These are phyloP conservation scores for Gossypium gossypioides DNA, from an alignment of 441 rosid genomes.

Conservation along the genomic window DNA sequence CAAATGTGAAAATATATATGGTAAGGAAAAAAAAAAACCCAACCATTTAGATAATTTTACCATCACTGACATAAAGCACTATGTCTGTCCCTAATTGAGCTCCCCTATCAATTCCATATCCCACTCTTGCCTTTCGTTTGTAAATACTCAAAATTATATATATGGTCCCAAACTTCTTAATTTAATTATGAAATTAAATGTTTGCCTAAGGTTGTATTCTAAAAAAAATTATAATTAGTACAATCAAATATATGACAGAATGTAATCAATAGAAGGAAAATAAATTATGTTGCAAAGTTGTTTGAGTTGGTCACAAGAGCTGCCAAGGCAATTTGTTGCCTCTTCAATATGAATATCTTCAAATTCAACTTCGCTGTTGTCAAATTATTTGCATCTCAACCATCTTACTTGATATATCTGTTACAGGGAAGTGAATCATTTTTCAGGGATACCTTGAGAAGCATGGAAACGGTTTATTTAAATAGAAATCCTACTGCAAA, in stretches of 20 bases:
- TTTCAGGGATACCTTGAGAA: slow-evolving; percentile 54
- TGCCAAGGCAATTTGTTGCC: neutral
- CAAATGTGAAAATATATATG: no score
- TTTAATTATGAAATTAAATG: no score
- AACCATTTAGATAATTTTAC: neutral
- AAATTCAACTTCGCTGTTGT: neutral
- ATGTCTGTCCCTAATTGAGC: no score
- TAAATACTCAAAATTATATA: no score
- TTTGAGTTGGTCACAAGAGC: neutral
- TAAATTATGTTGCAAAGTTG: neutral
- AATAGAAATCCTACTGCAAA: slow-evolving; percentile 72
- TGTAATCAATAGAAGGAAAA: neutral
- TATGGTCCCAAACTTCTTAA: no score
- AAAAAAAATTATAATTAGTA: neutral
- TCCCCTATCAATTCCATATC: no score
- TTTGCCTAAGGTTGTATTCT: no score
- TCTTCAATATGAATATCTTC: neutral
- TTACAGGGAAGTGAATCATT: slow-evolving; percentile 51
- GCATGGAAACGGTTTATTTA: slow-evolving; percentile 65
- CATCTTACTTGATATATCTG: neutral
- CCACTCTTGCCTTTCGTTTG: no score
- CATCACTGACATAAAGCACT: neutral
- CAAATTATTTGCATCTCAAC: neutral
- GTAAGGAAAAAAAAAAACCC: no score
- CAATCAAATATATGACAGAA: neutral